Evolutionary conservation across 768 basidiomycete genomes (phyloP).

Genomic region (Cystofilobasidium macerans): DNA sequence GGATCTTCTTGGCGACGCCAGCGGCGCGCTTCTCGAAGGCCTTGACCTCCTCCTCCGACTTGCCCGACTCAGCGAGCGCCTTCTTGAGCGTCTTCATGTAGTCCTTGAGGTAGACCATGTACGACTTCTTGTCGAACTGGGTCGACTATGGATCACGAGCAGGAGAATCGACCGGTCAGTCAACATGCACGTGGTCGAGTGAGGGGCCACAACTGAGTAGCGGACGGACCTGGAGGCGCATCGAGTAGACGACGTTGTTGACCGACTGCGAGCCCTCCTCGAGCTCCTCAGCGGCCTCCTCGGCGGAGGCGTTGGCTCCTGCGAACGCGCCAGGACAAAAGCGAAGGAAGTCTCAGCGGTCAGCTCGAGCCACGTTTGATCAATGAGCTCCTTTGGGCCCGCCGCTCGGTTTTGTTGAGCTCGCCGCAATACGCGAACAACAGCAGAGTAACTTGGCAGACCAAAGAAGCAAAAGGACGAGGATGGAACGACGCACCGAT

Average conservation of each 20-base stretch:
- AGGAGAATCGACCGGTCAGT: conserved; percentile 1
- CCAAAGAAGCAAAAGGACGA: too few relatives aligned
- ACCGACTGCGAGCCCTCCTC: conserved; percentile 66
- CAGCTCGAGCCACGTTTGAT: too few relatives aligned
- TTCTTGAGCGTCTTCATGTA: conserved; percentile 91
- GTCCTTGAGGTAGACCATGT: conserved; percentile 34
- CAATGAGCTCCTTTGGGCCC: too few relatives aligned
- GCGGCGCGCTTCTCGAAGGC: conserved; percentile 73
- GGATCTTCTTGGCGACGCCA: conserved; percentile 72
- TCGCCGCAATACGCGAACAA: too few relatives aligned
- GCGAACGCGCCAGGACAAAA: background rate
- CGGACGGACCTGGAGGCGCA: conserved; percentile 56
- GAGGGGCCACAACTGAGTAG: background rate
- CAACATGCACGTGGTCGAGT: background rate
- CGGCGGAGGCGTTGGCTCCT: conserved; percentile 89
- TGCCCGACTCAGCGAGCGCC: conserved; percentile 42
- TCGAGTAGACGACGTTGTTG: conserved; percentile 85
- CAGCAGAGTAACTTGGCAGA: too few relatives aligned
- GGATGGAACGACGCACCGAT: conserved; percentile 53
- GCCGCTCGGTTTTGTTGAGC: too few relatives aligned
- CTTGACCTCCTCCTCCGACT: conserved; percentile 42
- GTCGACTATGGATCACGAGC: conserved; percentile 40
- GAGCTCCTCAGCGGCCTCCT: conserved; percentile 68
- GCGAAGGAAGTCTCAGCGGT: background rate
- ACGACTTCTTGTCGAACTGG: conserved; percentile 70